Percentiles rank a stretch among this genome's conserved stretches.
phyloP scores from a whole-genome alignment of 1,284 basidiomycete genomes.

The Blastosporella zonata region DNA sequence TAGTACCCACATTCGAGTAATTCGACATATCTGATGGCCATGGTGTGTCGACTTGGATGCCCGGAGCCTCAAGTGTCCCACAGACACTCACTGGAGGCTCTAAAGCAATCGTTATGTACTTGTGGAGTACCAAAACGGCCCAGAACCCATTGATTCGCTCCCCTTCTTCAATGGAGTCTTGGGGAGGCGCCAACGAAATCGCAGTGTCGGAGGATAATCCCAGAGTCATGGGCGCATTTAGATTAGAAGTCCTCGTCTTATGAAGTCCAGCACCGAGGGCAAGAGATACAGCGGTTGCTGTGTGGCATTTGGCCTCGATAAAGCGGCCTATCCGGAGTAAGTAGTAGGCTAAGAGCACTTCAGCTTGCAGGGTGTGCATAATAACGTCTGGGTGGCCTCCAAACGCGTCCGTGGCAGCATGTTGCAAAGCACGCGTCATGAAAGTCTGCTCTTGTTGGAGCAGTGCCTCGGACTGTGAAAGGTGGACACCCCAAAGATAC shows the following conservation, averaged over 20 bases:
- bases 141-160: constrained; percentile 60
- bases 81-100: constrained; percentile 42
- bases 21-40: constrained; percentile 53
- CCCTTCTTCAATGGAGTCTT: constrained; percentile 46
- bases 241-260: constrained; percentile 35
- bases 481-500: constrained; percentile 49
- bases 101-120: constrained; percentile 46
- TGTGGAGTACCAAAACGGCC: constrained; percentile 51
- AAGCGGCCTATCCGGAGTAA: constrained; percentile 46
- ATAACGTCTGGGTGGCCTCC: constrained; percentile 41
- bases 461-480: constrained; percentile 35
- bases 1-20: constrained; percentile 41
- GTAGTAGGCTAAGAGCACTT: constrained; percentile 53
- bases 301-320: constrained; percentile 43
- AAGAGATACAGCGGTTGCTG: constrained; percentile 38
- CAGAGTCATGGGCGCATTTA: constrained; percentile 28
- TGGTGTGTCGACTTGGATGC: constrained; percentile 51
- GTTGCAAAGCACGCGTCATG: constrained; percentile 42
- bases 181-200: constrained; percentile 29
- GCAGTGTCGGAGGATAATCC: constrained; percentile 33
- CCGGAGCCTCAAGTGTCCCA: constrained; percentile 42
- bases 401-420: constrained; percentile 35
- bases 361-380: constrained; percentile 54
- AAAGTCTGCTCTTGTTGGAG: constrained; percentile 36
- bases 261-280: constrained; percentile 40